A percentile compares a stretch with the other conserved stretches of the same genome.
phyloP scores from a whole-genome alignment of 2,329 filamentous ascomycete genomes.

The Chrysoporthe deuterocubensis region DNA sequence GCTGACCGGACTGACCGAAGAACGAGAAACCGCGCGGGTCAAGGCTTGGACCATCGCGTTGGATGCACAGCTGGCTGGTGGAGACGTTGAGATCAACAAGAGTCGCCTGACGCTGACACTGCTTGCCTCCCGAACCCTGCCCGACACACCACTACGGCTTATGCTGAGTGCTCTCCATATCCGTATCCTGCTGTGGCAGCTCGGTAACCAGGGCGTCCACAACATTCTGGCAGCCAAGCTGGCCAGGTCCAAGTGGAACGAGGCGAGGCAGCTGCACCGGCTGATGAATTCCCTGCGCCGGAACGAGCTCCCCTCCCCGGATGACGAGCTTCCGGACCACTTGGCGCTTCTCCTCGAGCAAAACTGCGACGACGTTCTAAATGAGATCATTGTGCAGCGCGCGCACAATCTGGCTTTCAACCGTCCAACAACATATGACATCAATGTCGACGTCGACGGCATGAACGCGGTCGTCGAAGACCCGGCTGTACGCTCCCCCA shows the following conservation, averaged over 20 bases:
- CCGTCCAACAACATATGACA: constrained; percentile 70
- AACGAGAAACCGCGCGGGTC: constrained; percentile 83
- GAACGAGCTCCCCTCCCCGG: constrained; percentile 47
- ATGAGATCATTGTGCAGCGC: constrained; percentile 76
- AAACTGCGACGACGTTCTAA: constrained; percentile 82
- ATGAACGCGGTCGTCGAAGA: constrained; percentile 88
- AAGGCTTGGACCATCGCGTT: constrained; percentile 94
- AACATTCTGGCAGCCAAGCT: constrained; percentile 74
- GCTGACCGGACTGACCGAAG: constrained; percentile 78
- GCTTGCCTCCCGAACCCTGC: constrained; percentile 84
- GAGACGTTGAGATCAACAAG: constrained; percentile 87
- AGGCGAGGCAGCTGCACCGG: constrained; percentile 69
- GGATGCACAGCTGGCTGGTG: constrained; percentile 89
- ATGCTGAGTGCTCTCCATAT: constrained; percentile 94
- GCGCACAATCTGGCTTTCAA: constrained; percentile 93
- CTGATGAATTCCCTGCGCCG: constrained; percentile 49
- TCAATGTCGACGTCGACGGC: constrained; percentile 66
- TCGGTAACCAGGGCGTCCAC: constrained; percentile 67
- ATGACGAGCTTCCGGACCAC: constrained; percentile 76
- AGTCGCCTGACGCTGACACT: constrained; percentile 84
- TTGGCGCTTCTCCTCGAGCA: constrained; percentile 75
- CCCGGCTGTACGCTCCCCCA: constrained; percentile 78
- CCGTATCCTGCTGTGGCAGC: constrained; percentile 83
- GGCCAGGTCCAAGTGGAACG: constrained; percentile 79
- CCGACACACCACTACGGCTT: constrained; percentile 77